These are phyloP conservation scores for Termitomyces sp. DNA, from an alignment of 768 basidiomycete species.

Conservation along the genomic window DNA sequence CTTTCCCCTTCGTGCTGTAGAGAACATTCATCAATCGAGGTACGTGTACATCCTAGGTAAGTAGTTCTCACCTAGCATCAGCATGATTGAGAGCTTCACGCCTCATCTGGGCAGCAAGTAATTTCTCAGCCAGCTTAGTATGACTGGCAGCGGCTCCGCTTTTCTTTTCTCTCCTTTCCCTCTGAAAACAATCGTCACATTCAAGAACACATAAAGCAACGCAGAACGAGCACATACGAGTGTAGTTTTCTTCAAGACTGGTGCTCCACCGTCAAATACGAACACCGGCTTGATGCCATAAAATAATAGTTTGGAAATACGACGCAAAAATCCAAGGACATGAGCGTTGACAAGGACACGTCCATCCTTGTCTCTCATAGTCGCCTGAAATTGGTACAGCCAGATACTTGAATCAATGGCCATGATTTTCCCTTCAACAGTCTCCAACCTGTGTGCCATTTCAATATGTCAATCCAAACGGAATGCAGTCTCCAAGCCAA, in stretches of 20 bases:
- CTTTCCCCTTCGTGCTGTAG: constrained; percentile 30
- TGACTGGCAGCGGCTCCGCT: constrained; percentile 84
- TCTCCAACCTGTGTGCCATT: constrained; percentile 67
- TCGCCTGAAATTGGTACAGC: constrained; percentile 99
- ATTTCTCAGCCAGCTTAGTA: constrained; percentile 80
- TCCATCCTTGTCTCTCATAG: constrained; percentile 97
- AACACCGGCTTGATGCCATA: constrained; percentile 99
- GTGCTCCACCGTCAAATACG: constrained; percentile 97
- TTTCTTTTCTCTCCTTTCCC: constrained; percentile 87
- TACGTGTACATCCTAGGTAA: neutral
- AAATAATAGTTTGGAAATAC: constrained; percentile 92
- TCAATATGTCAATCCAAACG: neutral
- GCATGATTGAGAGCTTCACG: constrained; percentile 66
- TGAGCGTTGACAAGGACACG: constrained; percentile 88
- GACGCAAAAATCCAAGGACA: constrained; percentile 82
- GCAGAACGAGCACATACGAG: constrained; percentile 48
- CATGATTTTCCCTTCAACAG: constrained; percentile 89
- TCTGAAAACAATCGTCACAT: constrained; percentile 34
- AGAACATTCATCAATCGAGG: neutral
- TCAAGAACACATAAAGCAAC: neutral
- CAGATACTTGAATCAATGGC: constrained; percentile 99
- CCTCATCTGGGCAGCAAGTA: constrained; percentile 91
- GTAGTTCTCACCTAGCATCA: constrained; percentile 1
- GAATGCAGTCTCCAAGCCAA: neutral
- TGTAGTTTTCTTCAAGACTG: constrained; percentile 81